These are phyloP conservation scores for Pseudoscleropodium purum DNA, from an alignment of 225 moss, liverwort and hornwort species.

Conservation along the genomic window DNA sequence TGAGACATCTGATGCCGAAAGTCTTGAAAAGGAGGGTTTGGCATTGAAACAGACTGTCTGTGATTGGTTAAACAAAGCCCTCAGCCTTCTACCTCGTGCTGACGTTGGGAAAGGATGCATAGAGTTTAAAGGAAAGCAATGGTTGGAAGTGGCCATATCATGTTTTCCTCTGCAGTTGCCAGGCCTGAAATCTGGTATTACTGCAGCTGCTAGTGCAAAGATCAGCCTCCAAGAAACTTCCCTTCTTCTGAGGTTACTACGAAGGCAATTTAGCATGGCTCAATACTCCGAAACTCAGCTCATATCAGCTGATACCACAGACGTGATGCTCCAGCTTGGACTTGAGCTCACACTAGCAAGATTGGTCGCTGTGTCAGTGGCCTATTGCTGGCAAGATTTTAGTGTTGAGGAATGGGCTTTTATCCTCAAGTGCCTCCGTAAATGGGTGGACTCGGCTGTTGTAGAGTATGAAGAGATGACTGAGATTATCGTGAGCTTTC, in stretches of 20 bases:
- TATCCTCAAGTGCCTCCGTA: constrained; percentile 50
- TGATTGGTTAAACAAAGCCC: constrained; percentile 64
- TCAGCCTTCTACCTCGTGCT: constrained; percentile 49
- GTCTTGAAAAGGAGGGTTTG: constrained; percentile 22
- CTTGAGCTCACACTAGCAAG: constrained; percentile 60
- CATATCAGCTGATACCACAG: constrained; percentile 6
- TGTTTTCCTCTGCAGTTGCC: constrained; percentile 73
- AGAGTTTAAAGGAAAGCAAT: constrained; percentile 25
- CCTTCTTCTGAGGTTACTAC: constrained; percentile 58
- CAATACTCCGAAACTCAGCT: constrained; percentile 30
- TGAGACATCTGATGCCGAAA: constrained; percentile 4
- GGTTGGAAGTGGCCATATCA: constrained; percentile 65
- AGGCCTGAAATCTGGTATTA: constrained; percentile 59
- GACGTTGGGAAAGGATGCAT: constrained; percentile 9
- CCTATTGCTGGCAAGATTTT: constrained; percentile 83
- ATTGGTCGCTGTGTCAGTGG: constrained; percentile 63
- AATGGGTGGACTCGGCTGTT: constrained; percentile 81
- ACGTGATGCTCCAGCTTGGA: constrained; percentile 5
- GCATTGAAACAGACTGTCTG: constrained; percentile 51
- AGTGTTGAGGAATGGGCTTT: constrained; percentile 76
- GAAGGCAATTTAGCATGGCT: constrained; percentile 40
- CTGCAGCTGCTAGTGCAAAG: constrained; percentile 58
- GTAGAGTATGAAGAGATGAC: constrained; percentile 82
- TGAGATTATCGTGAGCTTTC: constrained; percentile 47
- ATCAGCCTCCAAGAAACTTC: constrained; percentile 70